Evolutionary conservation across 192 early-diverging fungal species (phyloP), one percentile per base, ranked within the genome.

Genomic region (Lunasporangiospora selenospora): DNA sequence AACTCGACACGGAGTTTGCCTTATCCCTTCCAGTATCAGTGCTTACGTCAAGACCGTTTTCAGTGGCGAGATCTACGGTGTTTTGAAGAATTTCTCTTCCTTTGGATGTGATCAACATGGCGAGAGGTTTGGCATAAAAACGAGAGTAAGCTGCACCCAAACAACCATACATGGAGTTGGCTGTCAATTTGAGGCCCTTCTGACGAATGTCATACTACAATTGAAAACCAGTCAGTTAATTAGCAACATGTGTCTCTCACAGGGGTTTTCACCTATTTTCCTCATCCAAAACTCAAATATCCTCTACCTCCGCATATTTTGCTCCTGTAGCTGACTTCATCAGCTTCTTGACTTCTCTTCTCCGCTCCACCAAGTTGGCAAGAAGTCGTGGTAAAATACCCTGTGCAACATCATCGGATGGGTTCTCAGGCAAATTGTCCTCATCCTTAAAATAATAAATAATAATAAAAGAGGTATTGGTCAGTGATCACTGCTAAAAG

Each of bases 131-230:
- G 58, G 95, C 95, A 50, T 93, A 96, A 78, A 99, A 99, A 10
- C 98, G 85, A 21, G 98, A 98, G 36, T 90, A 81, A 2, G 87
- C 67, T 63, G 93, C 97, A 10, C 98, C 98, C 29, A 99, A 79
- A 81, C 97, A 98, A 24, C 98, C 98, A 71, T 99, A 99, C 97
- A 99, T 97, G 51, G 88, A 90, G 81, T 99, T 99, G 36, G 98
- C 98, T 5, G 97, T 99, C 21, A 99, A 80, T 59, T 99, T 99
- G 30, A 98, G 83, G 39, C 94, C 98, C 44, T 85, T 82, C 66
- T 99, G 98, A 13, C 95, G 88, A 77, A 97, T 95, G 61, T 99
- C 86, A 53, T 89, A 90, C 85, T 98, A 62, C 42, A 27, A 15
- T 64, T 8, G 12, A 43, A 21, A 24, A 11, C 11, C 30, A 12